A percentile compares a stretch with the other conserved stretches of the same genome.
These are phyloP conservation scores for Carallia brachiata DNA, from an alignment of 345 rosid species.

Conservation along the genomic window DNA sequence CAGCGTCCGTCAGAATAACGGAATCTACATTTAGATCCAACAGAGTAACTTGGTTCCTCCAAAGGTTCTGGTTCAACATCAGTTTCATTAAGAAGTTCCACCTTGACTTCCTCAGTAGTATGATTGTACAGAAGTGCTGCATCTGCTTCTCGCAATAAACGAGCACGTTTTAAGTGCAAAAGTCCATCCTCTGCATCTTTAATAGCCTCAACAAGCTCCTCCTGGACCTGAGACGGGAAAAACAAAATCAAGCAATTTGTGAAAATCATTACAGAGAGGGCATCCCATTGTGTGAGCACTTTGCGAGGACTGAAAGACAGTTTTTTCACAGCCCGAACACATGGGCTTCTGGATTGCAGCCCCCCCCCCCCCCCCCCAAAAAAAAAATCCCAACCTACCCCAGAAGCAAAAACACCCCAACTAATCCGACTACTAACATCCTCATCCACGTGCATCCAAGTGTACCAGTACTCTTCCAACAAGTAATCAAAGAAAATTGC, in stretches of 20 bases:
- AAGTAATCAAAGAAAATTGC: too few species aligned
- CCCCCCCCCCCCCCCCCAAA: too few species aligned
- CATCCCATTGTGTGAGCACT: too few species aligned
- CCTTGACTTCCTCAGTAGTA: slow-evolving; percentile 41
- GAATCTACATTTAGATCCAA: slow-evolving; percentile 80
- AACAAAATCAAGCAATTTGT: not conserved
- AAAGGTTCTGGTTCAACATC: slow-evolving; percentile 48
- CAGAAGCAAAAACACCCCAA: too few species aligned
- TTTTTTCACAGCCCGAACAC: too few species aligned
- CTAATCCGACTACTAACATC: too few species aligned
- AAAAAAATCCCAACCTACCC: too few species aligned
- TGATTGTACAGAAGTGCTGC: slow-evolving; percentile 28
- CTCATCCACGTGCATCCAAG: too few species aligned
- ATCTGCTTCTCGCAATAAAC: slow-evolving; percentile 70
- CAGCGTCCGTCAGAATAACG: slow-evolving; percentile 75
- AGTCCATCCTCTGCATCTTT: slow-evolving; percentile 83
- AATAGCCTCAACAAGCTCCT: slow-evolving; percentile 63
- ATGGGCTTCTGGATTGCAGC: too few species aligned
- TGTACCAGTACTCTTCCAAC: too few species aligned
- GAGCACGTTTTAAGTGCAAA: slow-evolving; percentile 64
- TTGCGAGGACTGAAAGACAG: too few species aligned
- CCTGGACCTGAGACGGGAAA: slow-evolving; percentile 51
- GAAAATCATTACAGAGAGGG: not conserved
- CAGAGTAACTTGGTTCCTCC: slow-evolving; percentile 44
- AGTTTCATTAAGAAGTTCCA: slow-evolving; percentile 43